Base-by-base conservation (phyloP, 208 protist genomes). In the Crithidia fasciculata region DNA sequence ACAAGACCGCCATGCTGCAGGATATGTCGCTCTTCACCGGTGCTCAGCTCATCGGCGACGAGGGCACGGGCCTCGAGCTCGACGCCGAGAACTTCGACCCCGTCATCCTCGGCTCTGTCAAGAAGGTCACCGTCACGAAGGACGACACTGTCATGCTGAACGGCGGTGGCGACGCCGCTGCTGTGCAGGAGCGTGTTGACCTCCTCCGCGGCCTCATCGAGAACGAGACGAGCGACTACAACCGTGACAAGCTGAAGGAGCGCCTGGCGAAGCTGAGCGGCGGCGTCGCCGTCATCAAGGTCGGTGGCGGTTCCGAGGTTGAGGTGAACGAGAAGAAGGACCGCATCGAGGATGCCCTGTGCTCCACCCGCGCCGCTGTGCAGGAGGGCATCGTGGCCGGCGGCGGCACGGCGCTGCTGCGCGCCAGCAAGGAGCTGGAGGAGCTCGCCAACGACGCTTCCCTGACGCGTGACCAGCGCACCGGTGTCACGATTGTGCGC, bases 271-370 rank as follows among this genome's bases (percentile, higher is more conserved):
- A 99, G 83, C 94, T 99, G 28, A 84, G 83, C 39, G 98, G 98
- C 65, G 98, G 99, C 69, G 97, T 99, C 44, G 98, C 97, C 28
- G 93, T 99, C 39, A 96, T 99, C 85, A 97, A 97, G 74, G 95
- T 99, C 64, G 99, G 99, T 50, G 99, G 99, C 65, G 93, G 91
- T n/a, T 97, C 92, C n/a, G 99, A 99, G 83, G 97, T 99, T 36
- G 99, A 99, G 91, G 99, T 99, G 15, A 89, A 89, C 79, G 99
- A 99, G 92, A 99, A 98, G 93, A 99, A 99, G 88, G 99, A 99
- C 90, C 92, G 99, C 66, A 91, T 99, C n/a, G 95, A 91, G 13
- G 99, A 99, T 81, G 99, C 99, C 9, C 90, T 99, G n/a, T 99
- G 98, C 86, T 98, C 99, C 8, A 99, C 99, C 3, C 91, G 98